phyloP scores from a whole-genome alignment of 768 basidiomycete species.

The Auricularia auricula-judae region DNA sequence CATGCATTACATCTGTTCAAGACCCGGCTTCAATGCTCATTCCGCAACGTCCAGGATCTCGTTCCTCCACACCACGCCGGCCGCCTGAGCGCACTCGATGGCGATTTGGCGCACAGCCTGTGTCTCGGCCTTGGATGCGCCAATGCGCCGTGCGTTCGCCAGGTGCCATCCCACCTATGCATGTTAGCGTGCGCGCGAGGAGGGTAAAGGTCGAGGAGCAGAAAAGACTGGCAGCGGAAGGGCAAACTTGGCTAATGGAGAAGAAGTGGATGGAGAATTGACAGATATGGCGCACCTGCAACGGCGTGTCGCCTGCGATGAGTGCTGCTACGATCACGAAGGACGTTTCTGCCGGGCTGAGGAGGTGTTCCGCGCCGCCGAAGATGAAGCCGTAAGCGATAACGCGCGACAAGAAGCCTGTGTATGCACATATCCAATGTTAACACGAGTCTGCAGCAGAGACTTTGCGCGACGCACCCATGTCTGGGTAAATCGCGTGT shows the following conservation, averaged over 20 bases:
- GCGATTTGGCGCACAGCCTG: conserved; percentile 44
- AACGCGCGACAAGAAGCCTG: conserved; percentile 28
- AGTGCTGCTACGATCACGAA: conserved; percentile 52
- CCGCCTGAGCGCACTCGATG: conserved; percentile 36
- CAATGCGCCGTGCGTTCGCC: conserved; percentile 37
- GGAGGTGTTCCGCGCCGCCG: conserved; percentile 29
- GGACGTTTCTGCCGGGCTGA: conserved; percentile 44
- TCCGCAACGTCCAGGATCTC: conserved; percentile 32
- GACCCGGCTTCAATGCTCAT: neutral
- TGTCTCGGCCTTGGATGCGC: conserved; percentile 42
- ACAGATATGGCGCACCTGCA: conserved; percentile 25
- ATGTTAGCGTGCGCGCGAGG: neutral
- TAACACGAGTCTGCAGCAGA: too few relatives aligned
- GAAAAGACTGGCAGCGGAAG: neutral
- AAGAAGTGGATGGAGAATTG: neutral
- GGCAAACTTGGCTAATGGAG: neutral
- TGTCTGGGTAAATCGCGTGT: conserved; percentile 45
- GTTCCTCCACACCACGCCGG: conserved; percentile 42
- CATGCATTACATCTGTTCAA: too few relatives aligned
- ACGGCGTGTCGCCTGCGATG: conserved; percentile 50
- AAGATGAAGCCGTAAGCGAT: conserved; percentile 51
- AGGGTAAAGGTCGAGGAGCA: neutral
- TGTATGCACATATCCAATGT: neutral
- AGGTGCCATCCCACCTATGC: conserved; percentile 45
- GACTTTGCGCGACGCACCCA: conserved; percentile 31